A percentile compares a stretch with the other conserved stretches of the same genome.
Conservation (phyloP, 352 stramenopile genomes). For the Phytophthora lateralis region DNA sequence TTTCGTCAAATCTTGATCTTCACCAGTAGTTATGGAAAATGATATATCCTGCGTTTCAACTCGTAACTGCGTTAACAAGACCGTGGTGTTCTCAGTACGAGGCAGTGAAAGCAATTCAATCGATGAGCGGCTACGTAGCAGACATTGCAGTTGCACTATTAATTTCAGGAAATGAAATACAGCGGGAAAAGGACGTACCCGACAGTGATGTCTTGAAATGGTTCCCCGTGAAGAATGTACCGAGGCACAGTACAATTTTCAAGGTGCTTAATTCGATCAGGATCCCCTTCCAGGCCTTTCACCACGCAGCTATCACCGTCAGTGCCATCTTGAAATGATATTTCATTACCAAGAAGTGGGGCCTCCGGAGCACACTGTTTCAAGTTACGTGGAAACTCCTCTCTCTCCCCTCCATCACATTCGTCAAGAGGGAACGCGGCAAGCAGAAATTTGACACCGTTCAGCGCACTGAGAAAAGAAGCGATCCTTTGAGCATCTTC, state of each 20-base stretch:
- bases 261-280: conserved; percentile 57
- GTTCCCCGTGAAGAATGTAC: conserved; percentile 44
- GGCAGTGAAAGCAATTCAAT: conserved; percentile 23
- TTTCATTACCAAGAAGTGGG: conserved; percentile 35
- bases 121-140: conserved; percentile 25
- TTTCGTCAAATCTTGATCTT: conserved; percentile 41
- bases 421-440: conserved; percentile 34
- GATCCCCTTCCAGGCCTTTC: conserved; percentile 34
- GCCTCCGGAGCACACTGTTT: conserved; percentile 58
- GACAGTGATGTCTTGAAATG: conserved; percentile 46
- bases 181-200: conserved; percentile 39
- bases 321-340: conserved; percentile 16
- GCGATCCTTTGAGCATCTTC: conserved; percentile 52
- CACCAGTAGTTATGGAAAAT: conserved; percentile 30
- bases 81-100: background rate
- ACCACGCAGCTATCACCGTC: conserved; percentile 39
- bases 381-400: conserved; percentile 52
- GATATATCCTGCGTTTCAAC: conserved; percentile 52
- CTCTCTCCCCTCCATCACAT: conserved; percentile 12
- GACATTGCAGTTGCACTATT: background rate
- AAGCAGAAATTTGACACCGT: conserved; percentile 71
- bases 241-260: conserved; percentile 58
- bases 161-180: background rate
- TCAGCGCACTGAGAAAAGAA: conserved; percentile 70
- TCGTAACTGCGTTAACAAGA: conserved; percentile 39